Base-by-base conservation (phyloP, 192 early-diverging fungal genomes). In the Entophlyctis helioformis region DNA sequence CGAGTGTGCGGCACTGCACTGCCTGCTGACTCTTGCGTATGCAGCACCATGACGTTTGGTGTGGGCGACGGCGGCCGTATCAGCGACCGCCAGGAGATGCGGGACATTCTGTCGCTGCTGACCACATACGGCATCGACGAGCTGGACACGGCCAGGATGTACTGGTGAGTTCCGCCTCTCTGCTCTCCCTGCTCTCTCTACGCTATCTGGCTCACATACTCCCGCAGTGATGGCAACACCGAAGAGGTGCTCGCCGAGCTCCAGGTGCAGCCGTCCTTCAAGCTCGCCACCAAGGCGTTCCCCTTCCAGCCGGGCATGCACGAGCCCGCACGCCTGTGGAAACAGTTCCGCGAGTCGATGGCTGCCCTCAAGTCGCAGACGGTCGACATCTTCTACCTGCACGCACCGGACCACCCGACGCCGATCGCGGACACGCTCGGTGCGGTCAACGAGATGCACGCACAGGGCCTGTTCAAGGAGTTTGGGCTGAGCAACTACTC, bases 301-400 rank as follows among this genome's bases (percentile, higher is more conserved):
- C 78, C 78, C 1, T 54, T 52, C 26, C 31, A 44, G 27, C 27
- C 50, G 0, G 65, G 68, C 18, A 46, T 59, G 3, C 70, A 71
- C 48, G 48, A 53, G 31, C 52, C 58, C 7, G 58, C 46, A 26
- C 49, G 57, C 21, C 55, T 71, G 20, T 59, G 37, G 48, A 48
- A 27, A 5, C 51, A 57, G 42, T 61, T 66, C 36, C 21, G 40
- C 6, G 61, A 54, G 12, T 70, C 69, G 2, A 51, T 81, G 15
- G 45, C 10, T 28, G 73, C 70, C 16, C 52, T 81, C 44, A 53
- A 65, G 2, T 36, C 44, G 3, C 34, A 62, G 10, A 60, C 59
- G 34, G 70, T 81, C 12, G 76, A 80, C 38, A 64, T 80, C 12
- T 74, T 81, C 42, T 81, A 81, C 44, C 52, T 81, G 12, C 78